phyloP scores from a whole-genome alignment of 208 protist species.

The Acanthamoeba quina region DNA sequence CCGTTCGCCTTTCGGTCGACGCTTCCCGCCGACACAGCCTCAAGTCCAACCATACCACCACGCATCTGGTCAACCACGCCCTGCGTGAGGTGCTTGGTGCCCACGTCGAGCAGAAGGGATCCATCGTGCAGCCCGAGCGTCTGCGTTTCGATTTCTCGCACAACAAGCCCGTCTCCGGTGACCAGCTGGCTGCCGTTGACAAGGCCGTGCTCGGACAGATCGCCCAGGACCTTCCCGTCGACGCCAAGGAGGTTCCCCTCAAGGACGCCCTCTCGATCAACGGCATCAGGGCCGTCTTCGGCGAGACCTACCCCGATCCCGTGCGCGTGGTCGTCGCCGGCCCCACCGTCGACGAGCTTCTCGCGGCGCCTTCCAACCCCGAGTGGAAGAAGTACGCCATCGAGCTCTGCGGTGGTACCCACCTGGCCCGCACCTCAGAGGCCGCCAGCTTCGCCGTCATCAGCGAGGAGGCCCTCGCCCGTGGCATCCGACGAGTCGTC shows the following conservation, averaged over 20 bases:
- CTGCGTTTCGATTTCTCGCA: conserved; percentile 78
- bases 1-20: conserved; percentile 92
- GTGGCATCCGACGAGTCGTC: conserved; percentile 88
- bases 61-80: conserved; percentile 58
- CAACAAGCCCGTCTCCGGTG: conserved; percentile 35
- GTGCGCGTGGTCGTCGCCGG: conserved; percentile 98
- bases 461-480: conserved; percentile 93
- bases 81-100: conserved; percentile 37
- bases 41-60: conserved; percentile 73
- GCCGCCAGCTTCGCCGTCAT: conserved; percentile 95
- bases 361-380: conserved; percentile 92
- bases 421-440: conserved; percentile 93
- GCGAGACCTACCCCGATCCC: conserved; percentile 98
- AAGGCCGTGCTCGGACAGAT: conserved; percentile 94
- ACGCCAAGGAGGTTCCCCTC: conserved; percentile 94
- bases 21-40: conserved; percentile 87
- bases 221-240: conserved; percentile 89
- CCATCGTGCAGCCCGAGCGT: conserved; percentile 62
- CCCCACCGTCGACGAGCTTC: conserved; percentile 92
- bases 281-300: conserved; percentile 95
- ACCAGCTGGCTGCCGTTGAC: conserved; percentile 97
- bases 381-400: conserved; percentile 93
- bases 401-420: conserved; percentile 98
- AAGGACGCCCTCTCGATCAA: conserved; percentile 84
- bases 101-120: conserved; percentile 52